phyloP scores from a whole-genome alignment of 2,329 filamentous ascomycete genomes.

The Coniochaeta sp. region DNA sequence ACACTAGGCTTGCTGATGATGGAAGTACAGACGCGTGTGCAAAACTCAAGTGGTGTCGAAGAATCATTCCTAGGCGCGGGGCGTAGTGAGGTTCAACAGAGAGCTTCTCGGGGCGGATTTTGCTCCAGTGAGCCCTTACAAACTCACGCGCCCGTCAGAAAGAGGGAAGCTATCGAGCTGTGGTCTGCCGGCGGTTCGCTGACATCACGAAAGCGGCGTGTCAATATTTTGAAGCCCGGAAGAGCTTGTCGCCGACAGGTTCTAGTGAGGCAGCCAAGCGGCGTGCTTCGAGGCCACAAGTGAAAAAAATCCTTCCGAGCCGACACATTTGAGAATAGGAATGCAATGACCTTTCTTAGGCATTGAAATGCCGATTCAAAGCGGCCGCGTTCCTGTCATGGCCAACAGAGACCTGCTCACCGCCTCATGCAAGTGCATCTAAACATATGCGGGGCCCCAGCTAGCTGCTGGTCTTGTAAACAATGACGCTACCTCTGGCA shows the following conservation, averaged over 20 bases:
- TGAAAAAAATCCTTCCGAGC: neutral
- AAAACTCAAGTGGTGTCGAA: too few relatives aligned
- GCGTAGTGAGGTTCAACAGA: too few relatives aligned
- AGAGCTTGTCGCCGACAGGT: neutral
- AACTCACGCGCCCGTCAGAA: too few relatives aligned
- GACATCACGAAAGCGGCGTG: neutral
- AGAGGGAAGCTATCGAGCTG: too few relatives aligned
- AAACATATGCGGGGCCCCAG: neutral
- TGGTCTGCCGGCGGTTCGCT: neutral
- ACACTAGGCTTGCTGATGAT: too few relatives aligned
- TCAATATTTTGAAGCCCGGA: neutral
- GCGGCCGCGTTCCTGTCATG: neutral
- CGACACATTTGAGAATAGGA: neutral
- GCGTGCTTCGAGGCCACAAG: neutral
- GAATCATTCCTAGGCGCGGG: too few relatives aligned
- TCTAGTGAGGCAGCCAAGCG: neutral
- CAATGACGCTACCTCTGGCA: neutral
- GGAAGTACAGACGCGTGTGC: too few relatives aligned
- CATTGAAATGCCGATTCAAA: neutral
- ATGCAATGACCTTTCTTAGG: neutral
- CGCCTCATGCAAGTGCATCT: neutral
- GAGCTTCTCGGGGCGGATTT: too few relatives aligned
- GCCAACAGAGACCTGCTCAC: neutral
- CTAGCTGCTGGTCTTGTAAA: neutral
- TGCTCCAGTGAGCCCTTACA: too few relatives aligned